These are phyloP conservation scores for Phytophthora meadii DNA, from an alignment of 352 stramenopile species.

Conservation along the genomic window DNA sequence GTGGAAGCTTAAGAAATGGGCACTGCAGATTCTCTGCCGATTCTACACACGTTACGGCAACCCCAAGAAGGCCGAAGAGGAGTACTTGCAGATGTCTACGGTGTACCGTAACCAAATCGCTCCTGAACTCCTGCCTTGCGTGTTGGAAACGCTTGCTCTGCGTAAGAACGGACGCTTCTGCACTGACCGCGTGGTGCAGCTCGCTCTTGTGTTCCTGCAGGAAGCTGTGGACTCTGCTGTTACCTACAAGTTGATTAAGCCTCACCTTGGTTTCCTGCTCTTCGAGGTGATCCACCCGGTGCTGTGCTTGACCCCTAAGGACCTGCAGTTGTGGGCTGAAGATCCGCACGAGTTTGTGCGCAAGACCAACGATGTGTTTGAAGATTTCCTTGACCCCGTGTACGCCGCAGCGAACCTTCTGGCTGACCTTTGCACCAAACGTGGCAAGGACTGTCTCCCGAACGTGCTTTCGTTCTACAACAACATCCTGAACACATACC, in stretches of 20 bases:
- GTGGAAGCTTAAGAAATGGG: slow-evolving; percentile 99
- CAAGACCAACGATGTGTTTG: slow-evolving; percentile 97
- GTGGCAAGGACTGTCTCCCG: slow-evolving; percentile 94
- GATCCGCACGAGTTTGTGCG: slow-evolving; percentile 98
- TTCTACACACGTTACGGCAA: slow-evolving; percentile 98
- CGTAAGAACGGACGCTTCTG: slow-evolving; percentile 95
- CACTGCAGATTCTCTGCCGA: slow-evolving; percentile 96
- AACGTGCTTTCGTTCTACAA: slow-evolving; percentile 93
- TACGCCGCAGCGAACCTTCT: slow-evolving; percentile 96
- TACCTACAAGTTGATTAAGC: slow-evolving; percentile 98
- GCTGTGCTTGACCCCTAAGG: slow-evolving; percentile 94
- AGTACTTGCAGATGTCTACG: slow-evolving; percentile 93
- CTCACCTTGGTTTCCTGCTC: slow-evolving; percentile 96
- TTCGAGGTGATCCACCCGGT: slow-evolving; percentile 97
- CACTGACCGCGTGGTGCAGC: slow-evolving; percentile 95
- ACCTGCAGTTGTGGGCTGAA: slow-evolving; percentile 95
- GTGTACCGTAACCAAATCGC: slow-evolving; percentile 95
- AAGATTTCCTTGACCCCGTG: slow-evolving; percentile 96
- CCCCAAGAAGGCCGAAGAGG: slow-evolving; percentile 93
- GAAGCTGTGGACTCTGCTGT: slow-evolving; percentile 94
- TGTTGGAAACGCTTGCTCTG: slow-evolving; percentile 93
- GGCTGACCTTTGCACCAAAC: slow-evolving; percentile 94
- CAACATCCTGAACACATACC: slow-evolving; percentile 94
- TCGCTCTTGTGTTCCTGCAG: slow-evolving; percentile 94
- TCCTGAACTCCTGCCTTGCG: slow-evolving; percentile 75